Evolutionary conservation across 2,329 filamentous ascomycete species (phyloP).

Genomic region (Coniochaeta hoffmannii): DNA sequence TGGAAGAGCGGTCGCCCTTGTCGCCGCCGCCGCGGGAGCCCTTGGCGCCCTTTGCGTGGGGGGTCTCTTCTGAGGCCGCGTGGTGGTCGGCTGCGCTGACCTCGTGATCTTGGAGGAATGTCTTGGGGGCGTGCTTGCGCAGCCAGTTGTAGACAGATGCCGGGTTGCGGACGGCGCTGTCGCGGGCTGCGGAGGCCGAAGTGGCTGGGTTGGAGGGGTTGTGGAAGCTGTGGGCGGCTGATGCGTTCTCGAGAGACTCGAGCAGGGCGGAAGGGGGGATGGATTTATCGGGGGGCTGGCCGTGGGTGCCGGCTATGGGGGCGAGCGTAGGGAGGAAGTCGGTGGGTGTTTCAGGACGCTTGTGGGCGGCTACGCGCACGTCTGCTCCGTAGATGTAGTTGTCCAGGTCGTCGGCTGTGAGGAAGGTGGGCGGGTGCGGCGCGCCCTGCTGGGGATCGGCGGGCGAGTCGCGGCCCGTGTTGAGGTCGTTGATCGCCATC

Average conservation of each 20-base stretch:
- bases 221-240: constrained; percentile 23
- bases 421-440: constrained; percentile 55
- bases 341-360: constrained; percentile 8
- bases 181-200: constrained; percentile 37
- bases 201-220: constrained; percentile 29
- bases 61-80: constrained; percentile 10
- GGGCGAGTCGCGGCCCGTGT: constrained; percentile 28
- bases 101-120: constrained; percentile 74
- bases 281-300: constrained; percentile 18
- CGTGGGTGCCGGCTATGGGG: constrained; percentile 30
- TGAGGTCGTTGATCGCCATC: constrained; percentile 37
- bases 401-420: constrained; percentile 64
- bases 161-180: constrained; percentile 63
- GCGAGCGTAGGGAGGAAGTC: constrained; percentile 40
- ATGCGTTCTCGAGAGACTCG: constrained; percentile 24
- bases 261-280: constrained; percentile 12
- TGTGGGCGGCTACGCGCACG: constrained; percentile 25
- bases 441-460: constrained; percentile 42
- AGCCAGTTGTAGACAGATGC: constrained; percentile 96
- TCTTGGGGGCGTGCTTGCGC: constrained; percentile 72
- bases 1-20: neutral
- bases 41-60: neutral
- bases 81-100: constrained; percentile 17
- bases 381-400: constrained; percentile 66
- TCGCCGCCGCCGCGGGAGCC: neutral